Evolutionary conservation across 495 filamentous ascomycete species (phyloP).

Genomic region (Chaetomium tenue): DNA sequence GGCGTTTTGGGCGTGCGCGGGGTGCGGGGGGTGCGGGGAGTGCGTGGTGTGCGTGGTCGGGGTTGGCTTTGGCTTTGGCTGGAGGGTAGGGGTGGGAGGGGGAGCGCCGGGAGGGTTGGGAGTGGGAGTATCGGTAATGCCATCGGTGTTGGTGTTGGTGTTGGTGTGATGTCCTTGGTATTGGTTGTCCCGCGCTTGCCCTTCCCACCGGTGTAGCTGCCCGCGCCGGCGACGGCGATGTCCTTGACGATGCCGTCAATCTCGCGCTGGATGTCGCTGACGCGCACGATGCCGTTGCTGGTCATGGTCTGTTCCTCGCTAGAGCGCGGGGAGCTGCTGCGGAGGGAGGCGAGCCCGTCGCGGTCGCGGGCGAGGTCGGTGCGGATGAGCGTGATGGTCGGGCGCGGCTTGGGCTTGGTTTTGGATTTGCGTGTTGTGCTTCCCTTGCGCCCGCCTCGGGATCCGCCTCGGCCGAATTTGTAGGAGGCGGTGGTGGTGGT

Average conservation of each 20-base stretch:
- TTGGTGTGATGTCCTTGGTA: background rate
- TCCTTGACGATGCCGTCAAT: conserved; percentile 37
- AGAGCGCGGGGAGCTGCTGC: conserved; percentile 37
- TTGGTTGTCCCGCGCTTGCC: too few relatives aligned
- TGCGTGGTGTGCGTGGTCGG: too few relatives aligned
- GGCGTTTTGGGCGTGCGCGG: background rate
- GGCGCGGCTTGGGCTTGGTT: conserved; percentile 26
- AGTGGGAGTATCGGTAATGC: background rate
- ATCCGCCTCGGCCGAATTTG: conserved; percentile 30
- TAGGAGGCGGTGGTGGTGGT: background rate
- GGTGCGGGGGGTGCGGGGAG: background rate
- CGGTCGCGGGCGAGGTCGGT: conserved; percentile 21
- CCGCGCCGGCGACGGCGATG: conserved; percentile 29
- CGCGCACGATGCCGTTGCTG: conserved; percentile 44
- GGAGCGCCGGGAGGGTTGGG: too few relatives aligned
- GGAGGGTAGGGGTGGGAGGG: background rate
- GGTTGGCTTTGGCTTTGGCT: background rate
- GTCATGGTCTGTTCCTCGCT: conserved; percentile 50
- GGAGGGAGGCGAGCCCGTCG: conserved; percentile 36
- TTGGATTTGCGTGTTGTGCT: background rate
- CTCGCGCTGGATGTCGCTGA: conserved; percentile 42
- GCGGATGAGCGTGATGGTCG: conserved; percentile 33
- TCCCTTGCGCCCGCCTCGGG: conserved; percentile 26
- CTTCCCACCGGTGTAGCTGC: conserved; percentile 22
- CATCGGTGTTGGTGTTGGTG: background rate